Base-by-base conservation (phyloP, 805 yeast species). In the Lipomyces spencermartinsiae region DNA sequence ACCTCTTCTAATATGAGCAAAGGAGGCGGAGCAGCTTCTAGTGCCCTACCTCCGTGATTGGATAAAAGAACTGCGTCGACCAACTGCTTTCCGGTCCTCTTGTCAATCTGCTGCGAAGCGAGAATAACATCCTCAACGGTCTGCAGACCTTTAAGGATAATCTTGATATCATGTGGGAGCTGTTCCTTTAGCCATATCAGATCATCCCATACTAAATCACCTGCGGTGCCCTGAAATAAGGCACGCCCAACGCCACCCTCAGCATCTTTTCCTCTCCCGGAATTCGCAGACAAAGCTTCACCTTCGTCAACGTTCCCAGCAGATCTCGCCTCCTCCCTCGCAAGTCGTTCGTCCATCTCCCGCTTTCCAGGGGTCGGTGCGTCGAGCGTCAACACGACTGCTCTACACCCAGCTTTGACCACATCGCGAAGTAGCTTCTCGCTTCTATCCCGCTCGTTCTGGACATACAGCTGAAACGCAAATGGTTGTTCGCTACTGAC, bases 21-120 rank as follows among this genome's bases (percentile, higher is more conserved):
- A 0, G 91, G 86, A 0, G 92, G 85, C 71, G 83, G 82, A 0
- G 89, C 82, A 57, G 82, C 86, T 71, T 89, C 93, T 64, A 89
- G 78, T 70, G 88, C 91, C 64, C 91, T 80, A n/a, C 91, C 92
- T 25, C 91, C 91, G 76, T 88, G 90, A 73, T 89, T 88, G 9
- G 91, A 86, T 9, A 89, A 76, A 19, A 88, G 82, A 19, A 86
- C 85, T 3, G 89, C 92, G 56, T 84, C 83, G 46, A 73, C 71
- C 16, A 73, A 65, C 22, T 70, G 70, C 31, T 61, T 54, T 43
- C 65, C 74, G 14, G 63, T 73, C 16, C 22, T 29, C 8, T 63
- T 63, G 35, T 69, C 59, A 5, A 34, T 22, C 35, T 63, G 69
- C 37, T 69, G 46, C 22, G 73, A 46, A 31, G 73, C 72, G 33